A percentile compares a stretch with the other conserved stretches of the same genome.
Evolutionary conservation across 1,284 basidiomycete species (phyloP).

Genomic region (Leccinum pachyderme): DNA sequence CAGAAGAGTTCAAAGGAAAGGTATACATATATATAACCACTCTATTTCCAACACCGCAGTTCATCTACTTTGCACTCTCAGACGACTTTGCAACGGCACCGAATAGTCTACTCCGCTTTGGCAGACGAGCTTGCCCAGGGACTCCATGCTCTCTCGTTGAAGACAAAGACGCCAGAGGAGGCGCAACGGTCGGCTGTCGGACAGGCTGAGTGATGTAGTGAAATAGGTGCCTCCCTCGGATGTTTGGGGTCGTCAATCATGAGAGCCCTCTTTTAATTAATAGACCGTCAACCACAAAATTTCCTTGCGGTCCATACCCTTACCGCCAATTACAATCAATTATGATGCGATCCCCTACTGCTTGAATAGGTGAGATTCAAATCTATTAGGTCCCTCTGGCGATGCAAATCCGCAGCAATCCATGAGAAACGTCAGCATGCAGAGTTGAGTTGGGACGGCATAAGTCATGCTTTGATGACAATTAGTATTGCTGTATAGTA

Average conservation of each 20-base stretch:
- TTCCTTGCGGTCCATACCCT: slow-evolving; percentile 18
- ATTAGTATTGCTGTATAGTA: neutral
- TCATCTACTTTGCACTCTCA: slow-evolving; percentile 29
- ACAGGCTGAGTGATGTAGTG: slow-evolving; percentile 26
- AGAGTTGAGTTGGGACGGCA: slow-evolving; percentile 5
- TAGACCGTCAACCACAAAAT: slow-evolving; percentile 21
- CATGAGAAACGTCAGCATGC: slow-evolving; percentile 18
- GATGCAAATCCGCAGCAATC: slow-evolving; percentile 18
- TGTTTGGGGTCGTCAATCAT: slow-evolving; percentile 30
- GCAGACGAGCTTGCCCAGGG: slow-evolving; percentile 67
- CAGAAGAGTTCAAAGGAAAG: slow-evolving; percentile 69
- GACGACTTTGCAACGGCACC: slow-evolving; percentile 75
- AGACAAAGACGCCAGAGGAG: slow-evolving; percentile 66
- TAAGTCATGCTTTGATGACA: slow-evolving; percentile 4
- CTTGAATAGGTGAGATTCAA: slow-evolving; percentile 8
- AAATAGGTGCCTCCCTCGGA: slow-evolving; percentile 14
- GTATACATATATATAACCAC: slow-evolving; percentile 39
- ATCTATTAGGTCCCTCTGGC: slow-evolving; percentile 8
- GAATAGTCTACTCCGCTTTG: slow-evolving; percentile 69
- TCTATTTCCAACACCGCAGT: neutral
- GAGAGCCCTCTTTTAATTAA: slow-evolving; percentile 32
- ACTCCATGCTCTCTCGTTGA: slow-evolving; percentile 73
- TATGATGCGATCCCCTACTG: slow-evolving; percentile 17
- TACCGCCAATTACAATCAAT: slow-evolving; percentile 9
- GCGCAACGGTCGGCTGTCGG: slow-evolving; percentile 25